A percentile compares a stretch with the other conserved stretches of the same genome.
phyloP scores from a whole-genome alignment of 2,329 filamentous ascomycete species.

The Trichoderma citrinoviride region DNA sequence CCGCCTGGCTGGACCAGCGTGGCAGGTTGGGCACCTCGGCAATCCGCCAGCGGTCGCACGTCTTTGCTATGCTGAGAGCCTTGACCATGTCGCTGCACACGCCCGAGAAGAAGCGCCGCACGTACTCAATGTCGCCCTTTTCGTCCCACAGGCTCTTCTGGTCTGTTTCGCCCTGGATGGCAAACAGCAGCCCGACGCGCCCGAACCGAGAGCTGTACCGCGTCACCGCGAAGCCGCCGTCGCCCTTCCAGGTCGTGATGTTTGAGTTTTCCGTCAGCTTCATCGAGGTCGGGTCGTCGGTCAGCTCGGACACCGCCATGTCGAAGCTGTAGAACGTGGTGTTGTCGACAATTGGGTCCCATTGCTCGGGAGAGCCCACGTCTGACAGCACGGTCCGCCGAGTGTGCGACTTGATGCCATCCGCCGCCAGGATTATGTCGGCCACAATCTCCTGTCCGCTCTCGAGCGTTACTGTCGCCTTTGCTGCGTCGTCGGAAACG shows the following conservation, averaged over 20 bases:
- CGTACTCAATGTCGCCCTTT: slow-evolving; percentile 26
- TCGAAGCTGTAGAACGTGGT: slow-evolving; percentile 25
- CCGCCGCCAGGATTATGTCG: slow-evolving; percentile 16
- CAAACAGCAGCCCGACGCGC: slow-evolving; percentile 23
- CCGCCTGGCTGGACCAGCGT: slow-evolving; percentile 25
- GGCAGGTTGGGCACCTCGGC: slow-evolving; percentile 28
- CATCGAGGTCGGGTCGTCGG: not conserved
- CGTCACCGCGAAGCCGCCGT: slow-evolving; percentile 24
- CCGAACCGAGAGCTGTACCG: slow-evolving; percentile 24
- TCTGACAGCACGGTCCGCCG: slow-evolving; percentile 17
- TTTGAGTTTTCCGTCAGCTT: slow-evolving; percentile 24
- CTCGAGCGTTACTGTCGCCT: slow-evolving; percentile 10
- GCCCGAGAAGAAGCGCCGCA: slow-evolving; percentile 22
- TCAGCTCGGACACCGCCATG: slow-evolving; percentile 16
- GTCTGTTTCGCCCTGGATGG: slow-evolving; percentile 25
- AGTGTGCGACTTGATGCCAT: slow-evolving; percentile 21
- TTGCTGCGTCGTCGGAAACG: not conserved
- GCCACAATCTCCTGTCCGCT: slow-evolving; percentile 2
- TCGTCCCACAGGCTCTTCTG: slow-evolving; percentile 29
- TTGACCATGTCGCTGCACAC: slow-evolving; percentile 24
- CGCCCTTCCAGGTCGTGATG: slow-evolving; percentile 27
- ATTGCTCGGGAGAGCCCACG: not conserved
- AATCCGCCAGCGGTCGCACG: slow-evolving; percentile 27
- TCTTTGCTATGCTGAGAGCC: slow-evolving; percentile 17
- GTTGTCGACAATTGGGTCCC: slow-evolving; percentile 24